Evolutionary conservation across 2,329 filamentous ascomycete genomes (phyloP), one percentile per base, ranked within the genome.

Genomic region (Sordariomycetes sp.): DNA sequence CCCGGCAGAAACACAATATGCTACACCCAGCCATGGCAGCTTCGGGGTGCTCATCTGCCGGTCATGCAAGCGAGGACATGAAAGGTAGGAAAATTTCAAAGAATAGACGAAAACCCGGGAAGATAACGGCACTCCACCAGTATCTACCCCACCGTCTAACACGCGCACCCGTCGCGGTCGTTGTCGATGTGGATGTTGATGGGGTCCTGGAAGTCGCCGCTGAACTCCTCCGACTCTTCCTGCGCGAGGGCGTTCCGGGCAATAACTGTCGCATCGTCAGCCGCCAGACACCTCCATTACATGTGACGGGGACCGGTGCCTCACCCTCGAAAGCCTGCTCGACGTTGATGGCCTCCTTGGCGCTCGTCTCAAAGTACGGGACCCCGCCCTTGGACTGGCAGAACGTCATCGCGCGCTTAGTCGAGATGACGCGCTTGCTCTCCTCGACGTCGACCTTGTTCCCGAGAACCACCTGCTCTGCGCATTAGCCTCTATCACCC

Each of bases 381-480:
- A 99, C 96, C 60, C 90, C 90, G 53, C 92, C 92, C 74, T 97
- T 96, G 58, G 90, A 95, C 72, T 96, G 90, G 73, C 94, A 99
- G 71, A 96, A 99, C 15, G 92, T 91, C 83, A 92, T 91, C 59
- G 94, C 94, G 62, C 94, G 83, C 81, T 97, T 97, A 66, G 87
- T 91, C 34, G 90, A 95, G 65, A 99, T 95, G 78, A 94, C 90
- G 70, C 94, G 82, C 80, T 96, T 96, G 78, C 87, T 95, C 75
- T 97, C 94, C 70, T 96, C 94, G 52, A 96, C 86, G 75, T 99
- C 94, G 66, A 99, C 95, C 81, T 99, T 99, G 81, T 99, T 99
- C 59, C 94, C 94, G 59, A 99, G 82, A 45, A 99, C 94, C 60
- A 95, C 88, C 88, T 92, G 64, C 28, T 2, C 7, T 7, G n/a